Evolutionary conservation across 2,329 filamentous ascomycete genomes (phyloP).

Genomic region (Corniculantispora saksenae): DNA sequence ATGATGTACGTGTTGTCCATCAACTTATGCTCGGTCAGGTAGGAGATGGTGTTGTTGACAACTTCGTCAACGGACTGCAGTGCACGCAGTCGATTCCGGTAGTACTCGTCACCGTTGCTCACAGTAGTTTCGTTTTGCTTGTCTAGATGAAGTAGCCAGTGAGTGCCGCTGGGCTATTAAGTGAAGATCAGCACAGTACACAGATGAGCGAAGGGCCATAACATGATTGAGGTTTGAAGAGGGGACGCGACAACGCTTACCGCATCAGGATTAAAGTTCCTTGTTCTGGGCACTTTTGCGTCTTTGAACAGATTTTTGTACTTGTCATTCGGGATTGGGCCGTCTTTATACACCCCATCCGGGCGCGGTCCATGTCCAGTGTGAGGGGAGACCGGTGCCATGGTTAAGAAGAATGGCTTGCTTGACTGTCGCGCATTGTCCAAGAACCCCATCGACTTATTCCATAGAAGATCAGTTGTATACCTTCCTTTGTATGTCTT

Average conservation of each 20-base stretch:
- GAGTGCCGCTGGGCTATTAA: neutral
- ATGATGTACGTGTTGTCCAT: constrained; percentile 63
- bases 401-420: constrained; percentile 66
- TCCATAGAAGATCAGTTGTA: constrained; percentile 25
- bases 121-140: neutral
- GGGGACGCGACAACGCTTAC: too few relatives aligned
- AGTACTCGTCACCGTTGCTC: constrained; percentile 25
- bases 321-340: constrained; percentile 58
- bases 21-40: constrained; percentile 51
- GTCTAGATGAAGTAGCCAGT: neutral
- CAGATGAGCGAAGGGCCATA: too few relatives aligned
- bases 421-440: constrained; percentile 56
- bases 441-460: constrained; percentile 61
- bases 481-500: neutral
- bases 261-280: constrained; percentile 70
- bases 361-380: neutral
- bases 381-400: constrained; percentile 69
- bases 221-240: too few relatives aligned
- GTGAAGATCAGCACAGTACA: neutral
- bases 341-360: neutral
- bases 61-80: constrained; percentile 59
- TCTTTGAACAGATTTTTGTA: constrained; percentile 64
- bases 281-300: constrained; percentile 59
- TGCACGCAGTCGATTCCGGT: constrained; percentile 51
- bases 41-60: constrained; percentile 46